Percentiles rank a stretch among this genome's conserved stretches.
These are phyloP conservation scores for Vaccinium darrowii DNA, from an alignment of 148 eudicot species.

Conservation along the genomic window DNA sequence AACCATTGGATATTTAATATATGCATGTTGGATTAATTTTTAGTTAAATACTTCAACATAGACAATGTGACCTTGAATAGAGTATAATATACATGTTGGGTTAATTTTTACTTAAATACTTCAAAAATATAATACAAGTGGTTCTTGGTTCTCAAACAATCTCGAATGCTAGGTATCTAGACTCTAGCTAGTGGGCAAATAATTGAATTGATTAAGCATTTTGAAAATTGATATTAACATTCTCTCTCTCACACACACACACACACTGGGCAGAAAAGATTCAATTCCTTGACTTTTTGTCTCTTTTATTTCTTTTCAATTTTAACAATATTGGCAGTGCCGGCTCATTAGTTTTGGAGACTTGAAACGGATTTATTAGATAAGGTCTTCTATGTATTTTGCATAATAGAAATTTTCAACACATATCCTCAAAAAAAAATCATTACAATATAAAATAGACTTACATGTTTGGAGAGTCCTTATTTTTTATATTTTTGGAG, in stretches of 20 bases:
- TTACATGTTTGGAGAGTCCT: too few relatives aligned
- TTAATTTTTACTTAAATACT: not conserved
- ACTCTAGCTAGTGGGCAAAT: not conserved
- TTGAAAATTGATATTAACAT: not conserved
- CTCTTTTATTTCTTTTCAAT: not conserved
- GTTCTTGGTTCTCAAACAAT: not conserved
- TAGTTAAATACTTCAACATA: too few relatives aligned
- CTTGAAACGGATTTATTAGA: too few relatives aligned
- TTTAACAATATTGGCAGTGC: not conserved
- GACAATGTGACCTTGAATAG: too few relatives aligned
- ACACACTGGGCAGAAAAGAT: not conserved
- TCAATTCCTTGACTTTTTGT: not conserved
- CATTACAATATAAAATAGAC: too few relatives aligned
- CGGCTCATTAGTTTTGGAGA: too few relatives aligned
- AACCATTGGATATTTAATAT: not conserved
- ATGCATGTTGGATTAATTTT: slow-evolving; percentile 3
- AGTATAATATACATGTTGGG: not conserved
- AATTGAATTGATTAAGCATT: not conserved
- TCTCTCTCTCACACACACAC: not conserved
- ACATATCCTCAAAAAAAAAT: too few relatives aligned
- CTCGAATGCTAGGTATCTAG: not conserved
- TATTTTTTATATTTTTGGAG: too few relatives aligned
- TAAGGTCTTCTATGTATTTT: too few relatives aligned
- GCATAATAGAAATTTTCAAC: too few relatives aligned
- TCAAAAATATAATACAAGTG: not conserved